A percentile compares a stretch with the other conserved stretches of the same genome.
Conservation (phyloP, 495 filamentous ascomycete genomes). For the Hypoxylon perforatum region DNA sequence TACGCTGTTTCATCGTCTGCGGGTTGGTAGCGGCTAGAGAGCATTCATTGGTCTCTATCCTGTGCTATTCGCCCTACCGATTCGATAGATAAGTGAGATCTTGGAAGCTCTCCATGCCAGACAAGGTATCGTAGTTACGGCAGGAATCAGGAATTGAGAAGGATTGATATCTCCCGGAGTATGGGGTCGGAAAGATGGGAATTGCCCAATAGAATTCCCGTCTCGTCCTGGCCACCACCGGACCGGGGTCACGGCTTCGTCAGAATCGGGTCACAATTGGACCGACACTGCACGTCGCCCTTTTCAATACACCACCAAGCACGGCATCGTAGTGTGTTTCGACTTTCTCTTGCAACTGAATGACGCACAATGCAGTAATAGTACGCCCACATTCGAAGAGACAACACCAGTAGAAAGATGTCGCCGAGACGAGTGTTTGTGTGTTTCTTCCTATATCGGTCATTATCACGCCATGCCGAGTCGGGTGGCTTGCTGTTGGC, state of each 20-base stretch:
- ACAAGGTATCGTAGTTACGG: conserved; percentile 22
- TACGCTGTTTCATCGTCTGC: conserved; percentile 35
- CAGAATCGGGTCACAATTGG: conserved; percentile 34
- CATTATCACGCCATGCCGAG: conserved; percentile 12
- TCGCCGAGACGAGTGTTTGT: not conserved
- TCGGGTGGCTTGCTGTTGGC: conserved; percentile 16
- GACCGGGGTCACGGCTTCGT: conserved; percentile 16
- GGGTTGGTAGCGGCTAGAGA: conserved; percentile 20
- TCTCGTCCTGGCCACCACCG: conserved; percentile 18
- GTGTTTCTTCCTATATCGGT: conserved; percentile 10
- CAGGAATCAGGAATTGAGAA: conserved; percentile 37
- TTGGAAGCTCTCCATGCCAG: conserved; percentile 22
- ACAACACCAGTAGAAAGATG: not conserved
- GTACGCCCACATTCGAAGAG: conserved; percentile 12
- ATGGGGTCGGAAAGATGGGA: conserved; percentile 22
- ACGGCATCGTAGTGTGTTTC: conserved; percentile 30
- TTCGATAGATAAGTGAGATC: conserved; percentile 29
- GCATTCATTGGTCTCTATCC: conserved; percentile 11
- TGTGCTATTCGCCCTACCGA: conserved; percentile 24
- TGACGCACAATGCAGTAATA: conserved; percentile 26
- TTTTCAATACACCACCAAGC: conserved; percentile 10
- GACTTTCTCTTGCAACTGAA: conserved; percentile 14
- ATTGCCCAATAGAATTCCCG: conserved; percentile 21
- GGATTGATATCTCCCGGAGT: conserved; percentile 35
- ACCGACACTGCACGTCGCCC: conserved; percentile 20